A percentile compares a stretch with the other conserved stretches of the same genome.
Conservation (phyloP, 768 basidiomycete genomes). For the Boletus subparvulus region DNA sequence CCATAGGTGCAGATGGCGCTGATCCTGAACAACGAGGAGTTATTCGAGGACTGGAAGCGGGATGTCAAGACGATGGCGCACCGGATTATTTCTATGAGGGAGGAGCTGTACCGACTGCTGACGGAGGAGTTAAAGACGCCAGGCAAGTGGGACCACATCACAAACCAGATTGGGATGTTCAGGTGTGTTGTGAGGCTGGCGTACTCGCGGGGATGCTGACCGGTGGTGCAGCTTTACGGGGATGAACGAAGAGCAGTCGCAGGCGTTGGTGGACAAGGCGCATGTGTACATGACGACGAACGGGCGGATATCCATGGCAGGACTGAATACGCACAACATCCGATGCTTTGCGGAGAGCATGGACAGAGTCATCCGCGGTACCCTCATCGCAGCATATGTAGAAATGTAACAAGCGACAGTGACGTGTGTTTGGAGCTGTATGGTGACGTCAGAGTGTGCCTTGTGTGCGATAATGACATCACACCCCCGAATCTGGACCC, state of each 20-base stretch:
- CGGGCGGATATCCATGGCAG: conserved; percentile 94
- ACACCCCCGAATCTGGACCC: conserved; percentile 25
- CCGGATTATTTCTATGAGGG: conserved; percentile 85
- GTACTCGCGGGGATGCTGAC: conserved; percentile 9
- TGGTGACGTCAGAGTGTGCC: conserved; percentile 31
- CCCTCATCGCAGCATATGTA: conserved; percentile 22
- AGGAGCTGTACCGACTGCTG: conserved; percentile 70
- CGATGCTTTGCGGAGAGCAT: conserved; percentile 68
- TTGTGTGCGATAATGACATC: conserved; percentile 29
- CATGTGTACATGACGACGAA: conserved; percentile 87
- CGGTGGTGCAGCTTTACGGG: conserved; percentile 71
- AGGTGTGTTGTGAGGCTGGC: conserved; percentile 48
- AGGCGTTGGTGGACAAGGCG: conserved; percentile 63
- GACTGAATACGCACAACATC: conserved; percentile 80
- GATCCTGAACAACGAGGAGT: conserved; percentile 70
- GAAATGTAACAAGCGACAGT: neutral
- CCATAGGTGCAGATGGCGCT: conserved; percentile 55
- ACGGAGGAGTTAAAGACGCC: conserved; percentile 77
- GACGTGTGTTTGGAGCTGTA: neutral
- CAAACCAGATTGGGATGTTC: conserved; percentile 97
- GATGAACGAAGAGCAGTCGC: conserved; percentile 62
- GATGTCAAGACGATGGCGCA: conserved; percentile 85
- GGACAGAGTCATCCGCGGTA: conserved; percentile 62
- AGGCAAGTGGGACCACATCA: conserved; percentile 94
- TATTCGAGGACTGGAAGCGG: conserved; percentile 86